Evolutionary conservation across 2,329 filamentous ascomycete species (phyloP), one percentile per base, ranked within the genome.

Genomic region (Pseudocercospora crystallina): DNA sequence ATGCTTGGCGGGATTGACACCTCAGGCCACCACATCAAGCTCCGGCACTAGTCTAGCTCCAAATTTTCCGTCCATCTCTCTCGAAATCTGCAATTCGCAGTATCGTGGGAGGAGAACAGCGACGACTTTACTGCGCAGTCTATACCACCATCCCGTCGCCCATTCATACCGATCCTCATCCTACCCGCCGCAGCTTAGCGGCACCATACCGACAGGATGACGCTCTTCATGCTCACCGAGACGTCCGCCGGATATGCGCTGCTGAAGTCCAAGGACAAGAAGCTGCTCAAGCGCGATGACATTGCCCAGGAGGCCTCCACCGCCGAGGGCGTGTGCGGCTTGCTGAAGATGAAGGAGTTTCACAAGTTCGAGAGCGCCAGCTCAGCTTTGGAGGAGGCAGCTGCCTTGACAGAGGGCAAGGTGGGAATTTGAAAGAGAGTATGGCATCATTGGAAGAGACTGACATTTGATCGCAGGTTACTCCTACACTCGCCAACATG

Each of bases 251-350:
- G 94, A 72, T 97, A 97, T 79, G 94, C 91, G 74, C 84, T 99
- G 72, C 90, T 99, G 79, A 97, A 99, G 81, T 88, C 92, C 65
- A 90, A 91, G 73, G 92, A 97, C 82, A 97, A 96, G 84, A 97
- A 97, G 80, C 82, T 97, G 53, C 80, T 99, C 61, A 94, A 95
- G 74, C 85, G 87, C 67, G 87, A 92, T 74, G 85, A 91, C 68
- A 75, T 95, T 58, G 80, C 82, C 47, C 80, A 83, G 58, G 85
- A 94, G 71, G 80, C 90, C 56, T 81, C 84, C 60, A 87, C 86
- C 53, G 85, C 90, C 32, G 90, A 96, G 73, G 88, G 88, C 65
- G 83, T 95, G 59, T 89, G 90, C 65, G 87, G 88, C 65, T 83
- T 95, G 87, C 77, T 99, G 65, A 96, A 96, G 77, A 80, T 97